Percentiles rank a stretch among this genome's conserved stretches.
These are phyloP conservation scores for Asterella californica DNA, from an alignment of 225 moss, liverwort and hornwort genomes.

Conservation along the genomic window DNA sequence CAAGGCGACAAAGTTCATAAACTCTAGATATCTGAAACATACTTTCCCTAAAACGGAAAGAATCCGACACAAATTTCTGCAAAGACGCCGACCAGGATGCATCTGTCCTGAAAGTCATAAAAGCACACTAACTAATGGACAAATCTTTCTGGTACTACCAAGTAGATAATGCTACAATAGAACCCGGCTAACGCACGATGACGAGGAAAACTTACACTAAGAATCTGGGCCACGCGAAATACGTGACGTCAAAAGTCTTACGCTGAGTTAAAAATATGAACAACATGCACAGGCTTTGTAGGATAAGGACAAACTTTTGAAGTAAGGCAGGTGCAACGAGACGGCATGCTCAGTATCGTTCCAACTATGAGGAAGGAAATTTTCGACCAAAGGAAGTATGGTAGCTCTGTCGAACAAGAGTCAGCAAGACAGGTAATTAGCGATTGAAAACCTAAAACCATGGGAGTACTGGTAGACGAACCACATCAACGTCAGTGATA, in stretches of 20 bases:
- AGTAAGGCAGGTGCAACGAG: conserved; percentile 63
- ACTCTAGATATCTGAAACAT: not conserved
- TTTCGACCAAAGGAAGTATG: conserved; percentile 77
- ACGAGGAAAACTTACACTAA: not conserved
- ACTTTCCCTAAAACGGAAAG: not conserved
- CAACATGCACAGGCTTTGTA: not conserved
- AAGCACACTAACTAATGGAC: not conserved
- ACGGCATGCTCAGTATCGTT: conserved; percentile 51
- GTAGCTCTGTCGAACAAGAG: conserved; percentile 68
- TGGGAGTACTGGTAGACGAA: not conserved
- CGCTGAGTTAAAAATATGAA: not conserved
- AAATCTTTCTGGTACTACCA: not conserved
- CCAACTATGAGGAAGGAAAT: conserved; percentile 74
- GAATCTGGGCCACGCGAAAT: not conserved
- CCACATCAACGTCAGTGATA: no score
- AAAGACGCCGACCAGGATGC: not conserved
- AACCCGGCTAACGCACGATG: not conserved
- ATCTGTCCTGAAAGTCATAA: not conserved
- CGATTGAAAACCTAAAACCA: not conserved
- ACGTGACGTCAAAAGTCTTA: not conserved
- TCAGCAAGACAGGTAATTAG: not conserved
- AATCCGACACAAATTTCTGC: not conserved
- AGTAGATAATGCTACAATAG: not conserved
- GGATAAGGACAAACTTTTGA: conserved; percentile 66
- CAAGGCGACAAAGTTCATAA: not conserved